Evolutionary conservation across 345 rosid genomes (phyloP).

Genomic region (Boechera stricta): DNA sequence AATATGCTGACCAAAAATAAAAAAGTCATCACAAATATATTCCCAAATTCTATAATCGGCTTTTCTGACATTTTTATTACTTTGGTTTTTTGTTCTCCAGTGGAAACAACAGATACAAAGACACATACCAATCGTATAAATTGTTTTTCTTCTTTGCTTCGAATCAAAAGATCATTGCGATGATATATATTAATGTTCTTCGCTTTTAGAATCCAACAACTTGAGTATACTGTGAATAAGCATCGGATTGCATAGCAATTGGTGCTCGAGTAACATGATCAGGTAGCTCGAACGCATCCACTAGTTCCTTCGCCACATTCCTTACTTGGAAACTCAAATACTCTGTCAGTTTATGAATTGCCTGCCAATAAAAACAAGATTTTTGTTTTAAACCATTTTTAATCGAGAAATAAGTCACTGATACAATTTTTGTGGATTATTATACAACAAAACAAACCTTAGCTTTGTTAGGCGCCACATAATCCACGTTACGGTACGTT

Average conservation of each 20-base stretch:
- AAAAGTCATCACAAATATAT: too few species aligned
- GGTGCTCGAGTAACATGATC: constrained; percentile 89
- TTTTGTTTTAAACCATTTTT: neutral
- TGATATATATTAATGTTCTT: neutral
- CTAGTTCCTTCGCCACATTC: constrained; percentile 77
- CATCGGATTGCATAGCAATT: constrained; percentile 91
- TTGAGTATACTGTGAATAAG: constrained; percentile 89
- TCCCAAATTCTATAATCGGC: neutral
- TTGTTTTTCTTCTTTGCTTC: neutral
- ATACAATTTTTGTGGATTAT: neutral
- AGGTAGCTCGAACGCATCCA: constrained; percentile 85
- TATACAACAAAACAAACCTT: constrained; percentile 58
- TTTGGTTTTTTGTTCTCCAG: neutral
- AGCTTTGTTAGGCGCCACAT: constrained; percentile 98
- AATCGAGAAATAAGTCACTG: neutral
- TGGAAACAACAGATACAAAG: constrained; percentile 13
- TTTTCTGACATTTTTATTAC: neutral
- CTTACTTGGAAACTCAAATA: constrained; percentile 89
- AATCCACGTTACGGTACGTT: constrained; percentile 90
- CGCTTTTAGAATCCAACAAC: constrained; percentile 65
- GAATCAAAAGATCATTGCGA: constrained; percentile 28
- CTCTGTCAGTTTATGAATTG: constrained; percentile 88
- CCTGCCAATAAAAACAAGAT: constrained; percentile 48
- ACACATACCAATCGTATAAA: constrained; percentile 1
- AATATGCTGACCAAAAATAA: too few species aligned